Conservation (phyloP, 495 filamentous ascomycete genomes). For the Hyaloscypha hepaticicola region DNA sequence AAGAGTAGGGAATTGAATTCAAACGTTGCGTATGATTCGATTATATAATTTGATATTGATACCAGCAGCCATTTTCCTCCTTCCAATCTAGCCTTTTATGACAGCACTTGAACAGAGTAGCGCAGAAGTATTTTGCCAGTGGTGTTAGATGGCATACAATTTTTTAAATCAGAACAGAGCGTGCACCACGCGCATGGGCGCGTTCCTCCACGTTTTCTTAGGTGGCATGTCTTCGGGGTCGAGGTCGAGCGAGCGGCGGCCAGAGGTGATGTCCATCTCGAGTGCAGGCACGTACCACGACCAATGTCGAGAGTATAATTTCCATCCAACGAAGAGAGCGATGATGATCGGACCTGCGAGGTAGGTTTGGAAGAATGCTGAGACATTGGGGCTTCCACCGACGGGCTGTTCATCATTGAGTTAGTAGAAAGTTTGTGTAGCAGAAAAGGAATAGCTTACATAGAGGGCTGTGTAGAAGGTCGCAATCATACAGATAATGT, state of each 20-base stretch:
- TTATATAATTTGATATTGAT: too few relatives aligned
- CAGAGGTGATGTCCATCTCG: slow-evolving; percentile 28
- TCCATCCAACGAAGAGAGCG: slow-evolving; percentile 72
- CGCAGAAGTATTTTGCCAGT: background rate
- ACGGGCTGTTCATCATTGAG: slow-evolving; percentile 48
- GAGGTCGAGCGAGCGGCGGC: slow-evolving; percentile 18
- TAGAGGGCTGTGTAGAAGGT: slow-evolving; percentile 92
- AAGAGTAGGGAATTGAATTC: background rate
- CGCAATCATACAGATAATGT: slow-evolving; percentile 75
- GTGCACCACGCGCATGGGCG: slow-evolving; percentile 33
- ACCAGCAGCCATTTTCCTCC: too few relatives aligned
- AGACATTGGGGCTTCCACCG: slow-evolving; percentile 46
- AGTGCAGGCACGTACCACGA: slow-evolving; percentile 26
- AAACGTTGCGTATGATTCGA: too few relatives aligned
- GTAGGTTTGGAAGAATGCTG: slow-evolving; percentile 76
- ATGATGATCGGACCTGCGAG: slow-evolving; percentile 80
- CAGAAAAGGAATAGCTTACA: slow-evolving; percentile 2
- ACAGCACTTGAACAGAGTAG: background rate
- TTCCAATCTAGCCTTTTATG: too few relatives aligned
- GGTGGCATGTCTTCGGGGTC: slow-evolving; percentile 25
- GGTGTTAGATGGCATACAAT: background rate
- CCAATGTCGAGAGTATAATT: slow-evolving; percentile 64
- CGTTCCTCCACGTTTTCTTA: slow-evolving; percentile 37
- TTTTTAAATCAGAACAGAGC: slow-evolving; percentile 38
- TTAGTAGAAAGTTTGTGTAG: background rate